Evolutionary conservation across 2,329 filamentous ascomycete genomes (phyloP).

Genomic region (Sporothrix mexicana): DNA sequence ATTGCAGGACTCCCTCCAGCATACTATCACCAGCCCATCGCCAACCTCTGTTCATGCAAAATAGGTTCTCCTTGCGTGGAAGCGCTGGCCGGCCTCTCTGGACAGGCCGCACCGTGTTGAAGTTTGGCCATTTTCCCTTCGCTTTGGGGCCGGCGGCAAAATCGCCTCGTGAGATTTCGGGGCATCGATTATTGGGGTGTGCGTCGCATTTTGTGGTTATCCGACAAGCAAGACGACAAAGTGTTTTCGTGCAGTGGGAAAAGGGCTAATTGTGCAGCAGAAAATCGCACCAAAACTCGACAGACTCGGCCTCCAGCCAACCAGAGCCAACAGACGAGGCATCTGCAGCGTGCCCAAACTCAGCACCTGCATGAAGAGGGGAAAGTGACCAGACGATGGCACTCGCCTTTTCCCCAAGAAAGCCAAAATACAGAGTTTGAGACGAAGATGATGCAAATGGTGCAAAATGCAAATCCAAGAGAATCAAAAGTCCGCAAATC

Average conservation of each 20-base stretch:
- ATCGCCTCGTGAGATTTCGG: slow-evolving; percentile 8
- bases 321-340: neutral
- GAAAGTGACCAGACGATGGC: neutral
- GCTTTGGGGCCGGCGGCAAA: neutral
- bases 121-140: neutral
- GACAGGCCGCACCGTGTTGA: neutral
- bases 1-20: slow-evolving; percentile 19
- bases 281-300: neutral
- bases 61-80: slow-evolving; percentile 6
- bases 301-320: neutral
- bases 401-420: neutral
- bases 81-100: slow-evolving; percentile 19
- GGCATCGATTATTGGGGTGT: neutral
- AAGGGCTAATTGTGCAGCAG: neutral
- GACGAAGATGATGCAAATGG: neutral
- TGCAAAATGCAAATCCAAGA: neutral
- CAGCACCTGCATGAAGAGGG: slow-evolving; percentile 24
- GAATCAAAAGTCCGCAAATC: neutral
- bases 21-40: neutral
- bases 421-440: neutral
- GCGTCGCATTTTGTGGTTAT: slow-evolving; percentile 20
- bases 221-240: neutral
- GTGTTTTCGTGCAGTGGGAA: slow-evolving; percentile 5
- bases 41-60: slow-evolving; percentile 9
- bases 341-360: slow-evolving; percentile 25